Evolutionary conservation across 2,329 filamentous ascomycete species (phyloP), one percentile per base, ranked within the genome.

Genomic region (Cladosporium sp.): DNA sequence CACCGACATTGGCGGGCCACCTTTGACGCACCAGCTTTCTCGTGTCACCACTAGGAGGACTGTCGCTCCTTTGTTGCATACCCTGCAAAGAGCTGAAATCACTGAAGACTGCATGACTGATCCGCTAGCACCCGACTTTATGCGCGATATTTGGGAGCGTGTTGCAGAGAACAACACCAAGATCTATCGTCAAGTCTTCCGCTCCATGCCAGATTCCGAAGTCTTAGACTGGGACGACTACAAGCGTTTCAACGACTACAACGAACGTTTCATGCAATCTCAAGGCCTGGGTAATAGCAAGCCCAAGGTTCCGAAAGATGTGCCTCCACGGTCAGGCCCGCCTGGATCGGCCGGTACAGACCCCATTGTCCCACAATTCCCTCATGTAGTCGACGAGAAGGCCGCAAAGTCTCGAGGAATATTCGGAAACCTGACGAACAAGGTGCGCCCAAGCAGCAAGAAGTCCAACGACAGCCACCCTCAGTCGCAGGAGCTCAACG

Each of bases 191-290:
- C 86, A 89, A 61, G 93, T 99, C 8, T 99, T 99, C 78, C 87
- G 92, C 49, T 97, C 92, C 74, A 95, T 96, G 89, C 94, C 94
- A 1, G 94, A 99, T 72, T 97, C 87, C 54, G 91, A 97, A 70
- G 94, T 96, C 25, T 88, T 86, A 63, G 93, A 89, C 43, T 99
- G 94, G 94, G 87, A 89, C 65, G 89, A 96, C 63, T 99, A 99
- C 74, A 88, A 90, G 63, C 88, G 95, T 65, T 96, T 89, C 69
- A 81, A 84, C 56, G 82, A 86, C 4, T 97, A 97, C 71, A 82
- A 83, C 17, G 85, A 88, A 65, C 84, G 86, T 47, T 97, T 99
- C 78, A 83, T 84, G 58, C 86, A 88, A 66, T 74, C 82, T 67
- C 73, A 90, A 78, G 72, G 79, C 67, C 66, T 77, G 65, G 72